These are phyloP conservation scores for Oryza australiensis DNA, from an alignment of 176 grass and related monocot species.

Conservation along the genomic window DNA sequence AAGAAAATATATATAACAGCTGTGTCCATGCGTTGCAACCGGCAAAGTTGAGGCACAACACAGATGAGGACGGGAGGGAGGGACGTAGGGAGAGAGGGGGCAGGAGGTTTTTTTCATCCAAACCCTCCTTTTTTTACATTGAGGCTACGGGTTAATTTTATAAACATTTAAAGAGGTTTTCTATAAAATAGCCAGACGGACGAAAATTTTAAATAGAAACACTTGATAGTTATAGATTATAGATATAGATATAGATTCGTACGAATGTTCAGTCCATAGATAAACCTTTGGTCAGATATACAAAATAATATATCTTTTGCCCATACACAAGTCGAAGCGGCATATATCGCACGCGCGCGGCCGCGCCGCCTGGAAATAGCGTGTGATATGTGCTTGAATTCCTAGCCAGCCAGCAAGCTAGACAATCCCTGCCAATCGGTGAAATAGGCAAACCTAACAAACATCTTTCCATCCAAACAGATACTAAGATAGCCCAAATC, in stretches of 20 bases:
- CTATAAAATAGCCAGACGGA: no score
- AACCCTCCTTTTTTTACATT: no score
- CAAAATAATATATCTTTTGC: background rate
- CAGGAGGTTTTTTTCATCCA: no score
- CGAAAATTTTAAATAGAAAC: no score
- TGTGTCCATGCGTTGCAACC: no score
- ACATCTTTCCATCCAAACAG: background rate
- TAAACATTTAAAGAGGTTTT: no score
- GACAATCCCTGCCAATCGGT: background rate
- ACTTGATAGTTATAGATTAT: no score
- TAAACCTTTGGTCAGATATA: background rate
- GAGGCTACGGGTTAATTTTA: no score
- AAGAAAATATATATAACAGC: background rate
- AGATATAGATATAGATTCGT: no score
- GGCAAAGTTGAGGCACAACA: no score
- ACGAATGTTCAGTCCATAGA: background rate
- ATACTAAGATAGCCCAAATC: background rate
- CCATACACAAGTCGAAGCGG: background rate
- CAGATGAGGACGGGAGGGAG: no score
- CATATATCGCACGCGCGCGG: background rate
- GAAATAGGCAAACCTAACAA: background rate
- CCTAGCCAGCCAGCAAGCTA: background rate
- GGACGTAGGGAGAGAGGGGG: no score
- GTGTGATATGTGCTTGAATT: background rate
- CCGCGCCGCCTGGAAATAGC: background rate